Conservation (phyloP, 306 rosid species). For the Hippophae tibetana region DNA sequence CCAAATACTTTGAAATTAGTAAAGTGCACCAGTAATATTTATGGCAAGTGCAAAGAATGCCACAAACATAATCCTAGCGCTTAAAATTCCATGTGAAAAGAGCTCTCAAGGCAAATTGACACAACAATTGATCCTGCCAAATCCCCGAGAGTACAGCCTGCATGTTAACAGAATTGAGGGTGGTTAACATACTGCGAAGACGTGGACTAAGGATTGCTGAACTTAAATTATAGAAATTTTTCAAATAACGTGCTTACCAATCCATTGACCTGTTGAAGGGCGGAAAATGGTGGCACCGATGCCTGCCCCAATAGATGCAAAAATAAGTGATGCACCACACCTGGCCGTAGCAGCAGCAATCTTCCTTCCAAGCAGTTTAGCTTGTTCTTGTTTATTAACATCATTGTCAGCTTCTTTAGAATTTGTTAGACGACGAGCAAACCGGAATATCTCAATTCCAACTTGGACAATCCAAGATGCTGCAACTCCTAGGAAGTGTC, state of each 20-base stretch:
- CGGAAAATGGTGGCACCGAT: conserved; percentile 58
- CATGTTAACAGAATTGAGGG: neutral
- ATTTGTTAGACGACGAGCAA: conserved; percentile 4
- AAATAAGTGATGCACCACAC: conserved; percentile 57
- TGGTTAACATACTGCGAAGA: neutral
- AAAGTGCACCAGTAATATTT: conserved; percentile 9
- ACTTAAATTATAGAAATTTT: neutral
- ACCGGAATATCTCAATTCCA: conserved; percentile 49
- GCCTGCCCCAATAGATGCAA: conserved; percentile 77
- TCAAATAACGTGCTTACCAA: conserved; percentile 42
- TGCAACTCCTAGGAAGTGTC: conserved; percentile 58
- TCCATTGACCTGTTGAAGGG: conserved; percentile 72
- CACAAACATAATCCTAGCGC: conserved; percentile 9
- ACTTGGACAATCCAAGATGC: conserved; percentile 86
- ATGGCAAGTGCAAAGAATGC: conserved; percentile 12
- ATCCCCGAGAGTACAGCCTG: conserved; percentile 79
- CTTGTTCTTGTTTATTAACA: conserved; percentile 25
- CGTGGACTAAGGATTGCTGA: neutral
- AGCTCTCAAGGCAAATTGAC: conserved; percentile 28
- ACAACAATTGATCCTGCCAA: conserved; percentile 65
- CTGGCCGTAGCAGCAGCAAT: conserved; percentile 38
- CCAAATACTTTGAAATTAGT: conserved; percentile 6
- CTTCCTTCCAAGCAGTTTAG: conserved; percentile 32
- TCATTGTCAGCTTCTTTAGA: conserved; percentile 27
- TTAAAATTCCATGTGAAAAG: conserved; percentile 31